Evolutionary conservation across 1,139 yeast species (phyloP), one percentile per base, ranked within the genome.

Genomic region (Yamadazyma mexicana): DNA sequence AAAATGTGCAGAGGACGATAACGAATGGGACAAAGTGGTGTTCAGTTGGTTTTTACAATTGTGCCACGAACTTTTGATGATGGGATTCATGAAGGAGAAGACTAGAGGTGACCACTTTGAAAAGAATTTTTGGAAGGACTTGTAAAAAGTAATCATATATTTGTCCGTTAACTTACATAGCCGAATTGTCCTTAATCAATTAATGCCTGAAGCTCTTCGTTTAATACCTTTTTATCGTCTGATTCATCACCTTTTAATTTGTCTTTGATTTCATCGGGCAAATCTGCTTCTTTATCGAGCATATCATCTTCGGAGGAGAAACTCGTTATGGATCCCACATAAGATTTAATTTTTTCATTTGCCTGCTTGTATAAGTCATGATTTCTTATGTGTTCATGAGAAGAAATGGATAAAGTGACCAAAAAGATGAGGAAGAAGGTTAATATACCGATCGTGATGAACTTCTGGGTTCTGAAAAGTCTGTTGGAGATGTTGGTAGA

Each of bases 91-190:
- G 29, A 66, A 64, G 46, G 73, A 69, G 42, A 71, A 70, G 47
- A 59, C 73, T 4, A 66, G 70, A 50, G 75, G 73, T 10, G 75
- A 71, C 47, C 67, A 63, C 47, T 57, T 72, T 39, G 77, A 72
- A 48, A 72, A 69, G 47, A 64, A 69, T 20, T 54, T 69, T 10
- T 72, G 77, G 77, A 66, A 61, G 48, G 70, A 70, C 24, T 57
- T 69, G 25, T 42, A 35, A 31, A 18, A 16, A 16, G 12, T 7
- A n/a, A 17, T 24, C 12, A 24, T 8, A 9, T 24, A 9, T 8
- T 8, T 11, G 23, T 20, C 6, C 8, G 23, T 9, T 20, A 17
- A 15, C 18, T 25, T 15, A 6, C n/a, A 12, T 22, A 22, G 26
- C n/a, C 26, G n/a, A 5, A 24, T 24, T n/a, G n/a, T n/a, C n/a